Percentiles rank a stretch among this genome's conserved stretches.
Conservation (phyloP, 2,329 filamentous ascomycete genomes). For the Paraconiothyrium sp. region DNA sequence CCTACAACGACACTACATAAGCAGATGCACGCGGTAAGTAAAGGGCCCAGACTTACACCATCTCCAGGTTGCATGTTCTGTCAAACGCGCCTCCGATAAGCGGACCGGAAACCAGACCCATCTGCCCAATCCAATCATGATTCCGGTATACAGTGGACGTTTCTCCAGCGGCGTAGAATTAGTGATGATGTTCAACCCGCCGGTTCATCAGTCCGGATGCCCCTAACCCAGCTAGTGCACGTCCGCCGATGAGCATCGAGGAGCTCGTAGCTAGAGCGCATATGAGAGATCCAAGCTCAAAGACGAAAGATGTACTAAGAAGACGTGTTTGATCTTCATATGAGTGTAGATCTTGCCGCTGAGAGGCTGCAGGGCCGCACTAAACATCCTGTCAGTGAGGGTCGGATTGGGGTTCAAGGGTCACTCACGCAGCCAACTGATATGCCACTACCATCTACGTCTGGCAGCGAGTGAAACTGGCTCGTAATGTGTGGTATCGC, state of each 20-base stretch:
- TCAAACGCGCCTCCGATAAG: conserved; percentile 53
- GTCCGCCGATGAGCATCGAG: conserved; percentile 24
- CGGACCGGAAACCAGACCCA: conserved; percentile 47
- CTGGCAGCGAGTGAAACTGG: conserved; percentile 28
- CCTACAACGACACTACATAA: conserved; percentile 14
- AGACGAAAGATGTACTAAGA: conserved; percentile 57
- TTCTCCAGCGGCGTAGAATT: conserved; percentile 43
- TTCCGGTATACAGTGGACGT: conserved; percentile 33
- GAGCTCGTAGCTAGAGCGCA: conserved; percentile 53
- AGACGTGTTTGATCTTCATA: conserved; percentile 48
- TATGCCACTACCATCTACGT: conserved; percentile 30
- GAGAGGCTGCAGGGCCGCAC: conserved; percentile 28
- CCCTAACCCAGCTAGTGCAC: conserved; percentile 24
- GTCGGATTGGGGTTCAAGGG: neutral
- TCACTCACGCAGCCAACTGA: conserved; percentile 21
- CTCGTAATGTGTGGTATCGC: conserved; percentile 29
- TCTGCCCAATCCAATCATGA: conserved; percentile 33
- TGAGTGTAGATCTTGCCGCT: conserved; percentile 32
- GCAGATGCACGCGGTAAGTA: neutral
- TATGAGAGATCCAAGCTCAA: conserved; percentile 60
- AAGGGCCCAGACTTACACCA: conserved; percentile 42
- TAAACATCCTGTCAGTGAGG: neutral
- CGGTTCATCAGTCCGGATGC: conserved; percentile 28
- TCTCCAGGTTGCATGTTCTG: conserved; percentile 47
- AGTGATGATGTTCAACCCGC: conserved; percentile 20